Conservation (phyloP, 495 filamentous ascomycete genomes). For the Trichoderma orchidacearum region DNA sequence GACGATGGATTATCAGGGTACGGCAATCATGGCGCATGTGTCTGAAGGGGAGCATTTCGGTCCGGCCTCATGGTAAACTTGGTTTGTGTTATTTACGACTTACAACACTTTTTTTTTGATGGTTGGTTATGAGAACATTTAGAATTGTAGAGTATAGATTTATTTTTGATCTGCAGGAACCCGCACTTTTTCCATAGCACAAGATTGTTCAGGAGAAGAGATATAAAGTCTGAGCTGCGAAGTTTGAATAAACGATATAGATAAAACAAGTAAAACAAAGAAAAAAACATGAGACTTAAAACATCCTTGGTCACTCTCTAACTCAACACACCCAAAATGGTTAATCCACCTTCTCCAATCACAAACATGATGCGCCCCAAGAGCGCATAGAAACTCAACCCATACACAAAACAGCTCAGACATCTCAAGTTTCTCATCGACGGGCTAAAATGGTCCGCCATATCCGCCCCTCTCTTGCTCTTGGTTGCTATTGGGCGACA, state of each 20-base stretch:
- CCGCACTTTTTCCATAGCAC: too few relatives aligned
- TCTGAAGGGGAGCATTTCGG: slow-evolving; percentile 44
- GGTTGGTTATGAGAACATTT: not conserved
- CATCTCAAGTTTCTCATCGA: not conserved
- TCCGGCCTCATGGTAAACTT: slow-evolving; percentile 29
- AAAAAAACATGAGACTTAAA: not conserved
- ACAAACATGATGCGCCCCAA: too few relatives aligned
- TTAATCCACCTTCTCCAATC: too few relatives aligned
- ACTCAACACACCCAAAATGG: too few relatives aligned
- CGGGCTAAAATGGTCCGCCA: not conserved
- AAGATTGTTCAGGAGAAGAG: too few relatives aligned
- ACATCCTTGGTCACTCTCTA: too few relatives aligned
- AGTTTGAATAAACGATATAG: not conserved
- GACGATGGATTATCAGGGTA: slow-evolving; percentile 37
- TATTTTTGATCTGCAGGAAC: too few relatives aligned
- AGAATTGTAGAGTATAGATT: too few relatives aligned
- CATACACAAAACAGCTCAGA: too few relatives aligned
- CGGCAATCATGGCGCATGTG: slow-evolving; percentile 35
- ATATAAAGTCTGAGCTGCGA: too few relatives aligned
- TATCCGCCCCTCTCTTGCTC: not conserved
- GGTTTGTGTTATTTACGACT: not conserved
- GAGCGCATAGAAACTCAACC: too few relatives aligned
- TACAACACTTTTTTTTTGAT: too few relatives aligned
- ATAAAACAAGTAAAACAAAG: not conserved
- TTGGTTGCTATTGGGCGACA: not conserved